Evolutionary conservation across 495 filamentous ascomycete species (phyloP).

Genomic region (Annulohypoxylon moriforme): DNA sequence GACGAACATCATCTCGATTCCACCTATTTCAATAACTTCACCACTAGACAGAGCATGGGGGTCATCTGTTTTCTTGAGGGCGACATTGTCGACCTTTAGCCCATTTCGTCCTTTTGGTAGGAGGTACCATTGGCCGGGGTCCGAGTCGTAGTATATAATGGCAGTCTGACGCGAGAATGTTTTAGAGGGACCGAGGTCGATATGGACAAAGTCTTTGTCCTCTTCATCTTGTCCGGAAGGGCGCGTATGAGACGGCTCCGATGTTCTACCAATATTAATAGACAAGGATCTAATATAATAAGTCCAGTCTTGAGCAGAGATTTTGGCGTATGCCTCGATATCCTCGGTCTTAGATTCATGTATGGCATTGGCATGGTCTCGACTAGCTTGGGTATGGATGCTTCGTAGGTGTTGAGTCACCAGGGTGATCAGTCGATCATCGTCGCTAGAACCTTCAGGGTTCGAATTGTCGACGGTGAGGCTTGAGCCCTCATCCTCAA

Average conservation of each 20-base stretch:
- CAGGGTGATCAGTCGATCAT: conserved; percentile 74
- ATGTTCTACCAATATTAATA: conserved; percentile 85
- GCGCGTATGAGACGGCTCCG: conserved; percentile 61
- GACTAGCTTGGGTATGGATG: conserved; percentile 71
- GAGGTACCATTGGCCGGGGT: conserved; percentile 79
- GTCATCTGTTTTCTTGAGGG: conserved; percentile 67
- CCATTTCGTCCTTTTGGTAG: conserved; percentile 90
- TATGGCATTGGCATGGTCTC: conserved; percentile 77
- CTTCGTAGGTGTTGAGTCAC: conserved; percentile 74
- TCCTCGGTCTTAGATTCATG: conserved; percentile 77
- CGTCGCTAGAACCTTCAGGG: conserved; percentile 60
- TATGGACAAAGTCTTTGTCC: conserved; percentile 70
- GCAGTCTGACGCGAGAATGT: conserved; percentile 91
- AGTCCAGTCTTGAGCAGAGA: conserved; percentile 92
- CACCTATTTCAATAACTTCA: conserved; percentile 88
- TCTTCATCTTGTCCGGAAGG: conserved; percentile 46
- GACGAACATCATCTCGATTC: conserved; percentile 98
- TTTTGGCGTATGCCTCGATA: conserved; percentile 91
- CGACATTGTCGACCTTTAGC: conserved; percentile 78
- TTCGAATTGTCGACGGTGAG: conserved; percentile 60
- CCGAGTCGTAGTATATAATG: conserved; percentile 80
- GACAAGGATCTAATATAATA: conserved; percentile 86
- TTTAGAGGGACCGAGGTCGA: conserved; percentile 94
- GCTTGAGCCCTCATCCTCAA: conserved; percentile 57
- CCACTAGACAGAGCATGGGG: conserved; percentile 76